A percentile compares a stretch with the other conserved stretches of the same genome.
Conservation (phyloP, 345 rosid genomes). For the Fremontodendron californicum region DNA sequence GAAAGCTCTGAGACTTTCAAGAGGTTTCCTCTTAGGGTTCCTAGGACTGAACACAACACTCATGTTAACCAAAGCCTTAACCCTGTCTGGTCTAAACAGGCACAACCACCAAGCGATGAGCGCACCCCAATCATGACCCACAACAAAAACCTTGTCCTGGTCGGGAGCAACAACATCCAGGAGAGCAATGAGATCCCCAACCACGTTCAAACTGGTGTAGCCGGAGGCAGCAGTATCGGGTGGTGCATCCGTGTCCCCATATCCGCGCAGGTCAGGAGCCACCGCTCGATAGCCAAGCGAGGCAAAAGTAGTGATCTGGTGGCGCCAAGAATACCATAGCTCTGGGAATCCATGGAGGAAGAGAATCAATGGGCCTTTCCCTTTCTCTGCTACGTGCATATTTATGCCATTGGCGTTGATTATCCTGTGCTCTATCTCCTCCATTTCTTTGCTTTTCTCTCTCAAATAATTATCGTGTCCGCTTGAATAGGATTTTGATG, state of each 20-base stretch:
- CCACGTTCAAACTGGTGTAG: conserved; percentile 50
- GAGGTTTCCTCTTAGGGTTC: conserved; percentile 50
- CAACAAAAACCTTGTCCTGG: conserved; percentile 43
- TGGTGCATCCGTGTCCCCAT: conserved; percentile 72
- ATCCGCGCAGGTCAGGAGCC: conserved; percentile 88
- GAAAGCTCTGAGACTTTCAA: conserved; percentile 34
- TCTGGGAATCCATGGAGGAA: conserved; percentile 83
- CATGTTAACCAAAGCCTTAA: conserved; percentile 57
- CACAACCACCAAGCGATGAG: conserved; percentile 56
- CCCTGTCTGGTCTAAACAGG: conserved; percentile 54
- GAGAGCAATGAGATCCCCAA: conserved; percentile 51
- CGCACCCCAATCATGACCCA: conserved; percentile 84
- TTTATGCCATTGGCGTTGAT: conserved; percentile 55
- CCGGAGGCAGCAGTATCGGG: conserved; percentile 15
- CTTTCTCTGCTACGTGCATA: conserved; percentile 68
- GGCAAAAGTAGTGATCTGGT: conserved; percentile 62
- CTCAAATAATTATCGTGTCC: background rate
- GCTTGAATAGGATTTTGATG: background rate
- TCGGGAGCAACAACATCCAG: conserved; percentile 40
- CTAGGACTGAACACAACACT: conserved; percentile 49
- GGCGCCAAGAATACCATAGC: conserved; percentile 85
- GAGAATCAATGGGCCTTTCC: conserved; percentile 51
- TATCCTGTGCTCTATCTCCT: conserved; percentile 46
- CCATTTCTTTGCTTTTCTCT: conserved; percentile 22
- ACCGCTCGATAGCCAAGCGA: conserved; percentile 66